Base-by-base conservation (phyloP, 176 grass and related monocot species). In the Melocanna baccifera region DNA sequence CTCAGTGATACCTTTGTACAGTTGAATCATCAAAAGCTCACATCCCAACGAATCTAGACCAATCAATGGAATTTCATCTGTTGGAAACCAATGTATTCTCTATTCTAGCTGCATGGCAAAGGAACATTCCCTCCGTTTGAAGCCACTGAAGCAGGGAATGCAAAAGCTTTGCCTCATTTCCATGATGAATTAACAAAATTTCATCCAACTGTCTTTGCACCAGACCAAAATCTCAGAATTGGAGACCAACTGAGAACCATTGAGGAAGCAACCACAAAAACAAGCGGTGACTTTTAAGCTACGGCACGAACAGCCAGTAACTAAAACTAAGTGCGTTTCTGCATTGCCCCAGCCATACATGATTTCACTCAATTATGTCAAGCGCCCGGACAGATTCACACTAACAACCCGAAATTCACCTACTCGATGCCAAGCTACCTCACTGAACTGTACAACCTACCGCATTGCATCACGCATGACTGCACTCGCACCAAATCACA, bases 1-100 rank as follows among this genome's bases (percentile, higher is more conserved):
- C 5, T 57, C 26, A 3, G 67, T 63, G 32, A 52, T 14, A 20
- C 25, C 15, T 56, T 55, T 72, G 6, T 1, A 53, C 62, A 56
- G 30, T 34, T 66, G 36, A 71, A 84, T 72, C 42, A 63, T 77
- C 28, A 70, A 78, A 37, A 87, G 51, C 42, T 83, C 64, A n/a
- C 67, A 69, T 14, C 70, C 68, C 26, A 64, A 55, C 18, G 51
- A 55, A 55, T 55, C 51, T 55, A 55, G 51, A 55, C 51, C 51
- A 53, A 76, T 53, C 14, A 41, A 63, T 9, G 1, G 0, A 77
- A 28, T 30, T 40, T 25, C 22, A 77, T 77, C 11, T 20, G 29
- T 52, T 18, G 5, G 26, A 65, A 65, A 73, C 16, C 19, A 39
- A 13, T 26, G 53, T 62, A 64, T 88, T 88, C 66, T 57, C 28